These are phyloP conservation scores for Suillus fuscotomentosus DNA, from an alignment of 768 basidiomycete genomes.

Conservation along the genomic window DNA sequence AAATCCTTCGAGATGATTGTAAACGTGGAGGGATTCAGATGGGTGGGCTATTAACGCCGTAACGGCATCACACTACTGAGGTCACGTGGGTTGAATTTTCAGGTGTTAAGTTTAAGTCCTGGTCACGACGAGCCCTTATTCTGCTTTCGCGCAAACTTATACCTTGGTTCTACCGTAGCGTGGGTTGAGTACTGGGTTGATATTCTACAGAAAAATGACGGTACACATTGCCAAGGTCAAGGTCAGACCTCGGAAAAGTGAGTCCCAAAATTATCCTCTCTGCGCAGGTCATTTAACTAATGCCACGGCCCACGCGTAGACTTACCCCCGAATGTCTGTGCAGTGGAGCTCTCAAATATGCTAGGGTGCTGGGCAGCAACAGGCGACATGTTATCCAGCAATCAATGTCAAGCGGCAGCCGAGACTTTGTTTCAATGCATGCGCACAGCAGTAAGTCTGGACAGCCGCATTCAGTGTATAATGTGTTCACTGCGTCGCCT, in stretches of 20 bases:
- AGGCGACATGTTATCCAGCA: conserved; percentile 54
- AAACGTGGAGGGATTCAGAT: neutral
- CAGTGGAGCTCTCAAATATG: conserved; percentile 70
- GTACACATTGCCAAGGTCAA: conserved; percentile 81
- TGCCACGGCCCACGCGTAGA: conserved; percentile 14
- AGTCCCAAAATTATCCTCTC: conserved; percentile 16
- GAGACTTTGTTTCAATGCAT: conserved; percentile 75
- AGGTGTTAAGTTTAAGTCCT: neutral
- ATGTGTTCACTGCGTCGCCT: conserved; percentile 2
- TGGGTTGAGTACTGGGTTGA: neutral
- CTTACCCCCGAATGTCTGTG: conserved; percentile 49
- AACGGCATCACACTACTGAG: neutral
- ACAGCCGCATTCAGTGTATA: neutral
- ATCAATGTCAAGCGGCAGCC: conserved; percentile 58
- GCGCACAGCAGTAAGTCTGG: conserved; percentile 72
- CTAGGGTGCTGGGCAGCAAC: conserved; percentile 85
- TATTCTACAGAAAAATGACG: conserved; percentile 33
- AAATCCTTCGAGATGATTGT: neutral
- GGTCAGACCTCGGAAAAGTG: conserved; percentile 76
- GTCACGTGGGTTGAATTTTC: conserved; percentile 4
- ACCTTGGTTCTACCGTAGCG: too few relatives aligned
- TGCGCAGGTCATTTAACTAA: conserved; percentile 11
- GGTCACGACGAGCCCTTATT: neutral
- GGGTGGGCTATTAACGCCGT: neutral
- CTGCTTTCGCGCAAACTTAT: neutral